These are phyloP conservation scores for Blastobotrys ciferrii DNA, from an alignment of 1,139 yeast genomes.

Conservation along the genomic window DNA sequence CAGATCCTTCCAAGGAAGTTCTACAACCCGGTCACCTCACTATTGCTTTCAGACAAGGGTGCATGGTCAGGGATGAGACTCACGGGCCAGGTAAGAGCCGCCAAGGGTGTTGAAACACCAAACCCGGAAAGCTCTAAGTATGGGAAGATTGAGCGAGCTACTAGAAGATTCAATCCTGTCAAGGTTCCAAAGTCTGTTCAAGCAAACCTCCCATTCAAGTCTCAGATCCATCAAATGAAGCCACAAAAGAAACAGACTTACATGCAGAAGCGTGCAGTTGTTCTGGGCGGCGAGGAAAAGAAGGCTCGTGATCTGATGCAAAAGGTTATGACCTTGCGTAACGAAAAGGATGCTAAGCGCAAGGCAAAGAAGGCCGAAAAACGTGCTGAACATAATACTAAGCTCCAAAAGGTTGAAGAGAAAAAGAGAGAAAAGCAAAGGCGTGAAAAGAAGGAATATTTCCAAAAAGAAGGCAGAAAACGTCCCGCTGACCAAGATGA, in stretches of 20 bases:
- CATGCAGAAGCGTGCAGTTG: constrained; percentile 90
- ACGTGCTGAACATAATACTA: constrained; percentile 71
- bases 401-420: constrained; percentile 71
- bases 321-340: constrained; percentile 78
- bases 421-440: constrained; percentile 69
- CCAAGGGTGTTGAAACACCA: constrained; percentile 63
- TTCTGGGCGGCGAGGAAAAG: constrained; percentile 88
- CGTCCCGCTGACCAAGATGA: constrained; percentile 40
- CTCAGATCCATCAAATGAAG: constrained; percentile 73
- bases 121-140: constrained; percentile 57
- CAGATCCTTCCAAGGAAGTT: constrained; percentile 88
- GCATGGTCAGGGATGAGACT: constrained; percentile 97
- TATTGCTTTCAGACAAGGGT: constrained; percentile 67
- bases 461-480: constrained; percentile 70
- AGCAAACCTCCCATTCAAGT: constrained; percentile 80
- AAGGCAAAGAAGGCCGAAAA: constrained; percentile 72
- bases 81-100: constrained; percentile 91
- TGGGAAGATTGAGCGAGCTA: constrained; percentile 81
- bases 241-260: constrained; percentile 85
- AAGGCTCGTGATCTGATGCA: constrained; percentile 88
- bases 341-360: constrained; percentile 81
- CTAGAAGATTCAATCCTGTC: constrained; percentile 81
- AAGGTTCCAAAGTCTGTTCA: constrained; percentile 79
- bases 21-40: constrained; percentile 94
- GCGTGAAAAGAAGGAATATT: constrained; percentile 84